A percentile compares a stretch with the other conserved stretches of the same genome.
These are phyloP conservation scores for Candolleomyces aberdarensis DNA, from an alignment of 768 basidiomycete species.

Conservation along the genomic window DNA sequence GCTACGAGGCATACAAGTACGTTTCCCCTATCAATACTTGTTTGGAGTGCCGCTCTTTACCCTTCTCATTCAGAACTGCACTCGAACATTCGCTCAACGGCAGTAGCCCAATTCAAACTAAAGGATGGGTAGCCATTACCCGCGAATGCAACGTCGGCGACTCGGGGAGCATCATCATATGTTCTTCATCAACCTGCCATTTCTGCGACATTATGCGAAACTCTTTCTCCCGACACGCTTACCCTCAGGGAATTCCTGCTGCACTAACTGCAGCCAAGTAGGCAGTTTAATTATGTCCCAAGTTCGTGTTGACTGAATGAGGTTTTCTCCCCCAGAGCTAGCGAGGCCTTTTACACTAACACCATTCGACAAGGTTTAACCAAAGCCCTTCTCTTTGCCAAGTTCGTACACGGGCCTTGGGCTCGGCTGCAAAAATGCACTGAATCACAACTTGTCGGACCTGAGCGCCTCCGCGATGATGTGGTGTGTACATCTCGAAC, in stretches of 20 bases:
- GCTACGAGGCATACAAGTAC: conserved; percentile 11
- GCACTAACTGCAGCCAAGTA: background rate
- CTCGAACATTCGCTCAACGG: background rate
- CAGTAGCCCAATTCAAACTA: background rate
- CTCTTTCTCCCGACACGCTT: background rate
- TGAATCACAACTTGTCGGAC: background rate
- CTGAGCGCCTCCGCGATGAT: background rate
- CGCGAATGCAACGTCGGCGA: conserved; percentile 23
- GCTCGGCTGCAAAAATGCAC: no score
- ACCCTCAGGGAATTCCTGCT: background rate
- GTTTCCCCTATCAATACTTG: no score
- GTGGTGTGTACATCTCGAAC: background rate
- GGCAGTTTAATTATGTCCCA: background rate
- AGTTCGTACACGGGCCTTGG: background rate
- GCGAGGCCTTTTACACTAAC: background rate
- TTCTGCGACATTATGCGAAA: conserved; percentile 18
- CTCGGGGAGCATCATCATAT: conserved; percentile 18
- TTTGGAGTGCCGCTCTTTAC: no score
- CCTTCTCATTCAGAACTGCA: background rate
- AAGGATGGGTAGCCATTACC: conserved; percentile 16
- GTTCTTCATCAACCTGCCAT: conserved; percentile 16
- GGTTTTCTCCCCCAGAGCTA: background rate
- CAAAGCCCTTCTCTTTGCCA: conserved; percentile 11
- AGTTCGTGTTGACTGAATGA: background rate
- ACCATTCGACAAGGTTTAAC: background rate